Evolutionary conservation across 495 filamentous ascomycete genomes (phyloP), one percentile per base, ranked within the genome.

Genomic region (Neurospora sp.): DNA sequence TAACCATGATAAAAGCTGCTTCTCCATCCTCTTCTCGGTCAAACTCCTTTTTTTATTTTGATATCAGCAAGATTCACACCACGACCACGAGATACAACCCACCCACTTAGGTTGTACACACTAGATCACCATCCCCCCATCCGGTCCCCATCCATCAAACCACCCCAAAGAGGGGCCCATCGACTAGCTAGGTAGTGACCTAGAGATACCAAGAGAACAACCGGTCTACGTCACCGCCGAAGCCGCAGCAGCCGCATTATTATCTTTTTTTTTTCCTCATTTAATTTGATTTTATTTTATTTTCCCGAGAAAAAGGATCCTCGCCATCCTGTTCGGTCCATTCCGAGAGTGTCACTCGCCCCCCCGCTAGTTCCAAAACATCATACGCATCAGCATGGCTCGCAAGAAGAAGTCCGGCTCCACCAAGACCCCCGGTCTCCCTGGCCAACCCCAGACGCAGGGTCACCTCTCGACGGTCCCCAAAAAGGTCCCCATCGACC

Each of bases 401-500:
- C 54, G 54, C 54, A 66, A 66, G 16, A 62, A 66, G 54, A 66
- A 66, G 54, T 66, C 54, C 27, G 54, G 54, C 27, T 66, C 54
- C 54, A 66, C 54, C 23, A 66, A 66, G 54, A 35, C 54, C 54
- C 54, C 27, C 27, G 54, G 54, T 66, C 54, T 66, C 54, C 54
- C 54, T 66, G 54, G 54, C 27, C 54, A 66, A 66, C 54, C 54
- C 54, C 54, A 66, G 54, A 66, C 54, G 54, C 54, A 66, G 54
- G 54, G 54, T 66, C 27, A 66, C 54, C 54, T 66, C 54, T 66
- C 54, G 54, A 66, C 54, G 23, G 54, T 66, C 54, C 54, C 54
- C 27, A 66, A 66, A 66, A 66, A 35, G 54, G 54, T 66, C 27
- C 54, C 54, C 54, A 69, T 75, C 27, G 79, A 81, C 70, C 69